Evolutionary conservation across 306 rosid species (phyloP), one percentile per base, ranked within the genome.

Genomic region (Citrullus colocynthis): DNA sequence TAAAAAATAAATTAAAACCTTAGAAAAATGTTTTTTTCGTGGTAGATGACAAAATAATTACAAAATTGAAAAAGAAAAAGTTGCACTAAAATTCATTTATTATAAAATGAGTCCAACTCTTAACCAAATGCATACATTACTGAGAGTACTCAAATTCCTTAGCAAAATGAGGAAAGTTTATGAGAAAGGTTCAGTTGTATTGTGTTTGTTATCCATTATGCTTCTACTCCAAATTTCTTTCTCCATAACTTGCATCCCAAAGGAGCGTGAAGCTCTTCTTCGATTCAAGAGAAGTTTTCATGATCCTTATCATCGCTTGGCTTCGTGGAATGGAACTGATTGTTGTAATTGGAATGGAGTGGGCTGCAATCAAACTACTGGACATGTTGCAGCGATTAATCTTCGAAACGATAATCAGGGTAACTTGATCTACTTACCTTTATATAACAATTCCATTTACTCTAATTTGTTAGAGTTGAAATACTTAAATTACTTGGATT

Each of bases 291-390:
- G 15, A 24, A 74, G 77, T 30, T 34, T 74, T 54, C 7, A 12
- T 7, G 77, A 74, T 74, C 44, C 61, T 74, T 45, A 21, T 1
- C 7, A 8, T 16, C 36, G 60, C 9, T 62, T 62, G 37, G 11
- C 11, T 30, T 30, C 44, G 30, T 62, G 42, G 77, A 74, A 15
- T 15, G 77, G 42, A 34, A 28, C 21, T 6, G 16, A 52, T 34
- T 74, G 77, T 8, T 74, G 77, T 34, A 51, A 28, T 45, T 51
- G 77, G 77, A 3, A 48, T 18, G 77, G 77, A 51, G 13, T 74
- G 12, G 3, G 24, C 45, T 74, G 62, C n/a, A 49, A 48, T 45
- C 37, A 74, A 28, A 52, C 48, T 17, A 51, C 55, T 49, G 77
- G 77, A 2, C 77, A 52, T 51, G 77, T 74, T 54, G 5, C 4